Evolutionary conservation across 2,329 filamentous ascomycete species (phyloP).

Genomic region (Xylogone sp.): DNA sequence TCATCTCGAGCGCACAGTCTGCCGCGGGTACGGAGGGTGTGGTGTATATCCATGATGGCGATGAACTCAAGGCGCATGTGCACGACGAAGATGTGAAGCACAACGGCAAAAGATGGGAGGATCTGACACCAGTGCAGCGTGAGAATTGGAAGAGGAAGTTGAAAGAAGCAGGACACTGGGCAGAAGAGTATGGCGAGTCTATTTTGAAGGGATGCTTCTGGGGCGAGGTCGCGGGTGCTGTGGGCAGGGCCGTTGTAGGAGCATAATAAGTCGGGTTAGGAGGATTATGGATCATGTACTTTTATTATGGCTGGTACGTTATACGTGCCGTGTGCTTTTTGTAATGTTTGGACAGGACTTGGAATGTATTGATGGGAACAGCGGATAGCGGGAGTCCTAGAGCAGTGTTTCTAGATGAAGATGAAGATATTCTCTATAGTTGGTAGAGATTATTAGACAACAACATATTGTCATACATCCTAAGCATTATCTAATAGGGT

Average conservation of each 20-base stretch:
- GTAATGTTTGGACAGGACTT: too few relatives aligned
- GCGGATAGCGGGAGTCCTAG: too few relatives aligned
- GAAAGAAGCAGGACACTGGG: slow-evolving; percentile 28
- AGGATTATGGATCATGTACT: too few relatives aligned
- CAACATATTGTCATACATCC: too few relatives aligned
- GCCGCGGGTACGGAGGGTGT: slow-evolving; percentile 7
- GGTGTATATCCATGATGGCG: slow-evolving; percentile 8
- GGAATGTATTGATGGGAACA: too few relatives aligned
- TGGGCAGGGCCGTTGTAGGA: slow-evolving; percentile 17
- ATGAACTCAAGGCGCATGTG: slow-evolving; percentile 14
- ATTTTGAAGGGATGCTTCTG: slow-evolving; percentile 29
- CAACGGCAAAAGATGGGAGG: slow-evolving; percentile 24
- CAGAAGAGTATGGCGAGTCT: slow-evolving; percentile 23
- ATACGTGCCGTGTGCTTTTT: too few relatives aligned
- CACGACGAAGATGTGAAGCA: slow-evolving; percentile 20
- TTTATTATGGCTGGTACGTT: too few relatives aligned
- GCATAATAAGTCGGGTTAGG: not conserved
- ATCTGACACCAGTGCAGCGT: slow-evolving; percentile 22
- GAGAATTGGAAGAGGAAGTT: slow-evolving; percentile 25
- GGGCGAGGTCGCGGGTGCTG: slow-evolving; percentile 25
- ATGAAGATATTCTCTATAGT: too few relatives aligned
- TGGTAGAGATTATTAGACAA: too few relatives aligned
- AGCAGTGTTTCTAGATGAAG: too few relatives aligned
- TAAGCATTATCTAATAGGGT: too few relatives aligned
- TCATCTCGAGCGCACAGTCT: not conserved